Evolutionary conservation across 108 stramenopile genomes (phyloP).

Genomic region (Fragilariopsis cylindrus): DNA sequence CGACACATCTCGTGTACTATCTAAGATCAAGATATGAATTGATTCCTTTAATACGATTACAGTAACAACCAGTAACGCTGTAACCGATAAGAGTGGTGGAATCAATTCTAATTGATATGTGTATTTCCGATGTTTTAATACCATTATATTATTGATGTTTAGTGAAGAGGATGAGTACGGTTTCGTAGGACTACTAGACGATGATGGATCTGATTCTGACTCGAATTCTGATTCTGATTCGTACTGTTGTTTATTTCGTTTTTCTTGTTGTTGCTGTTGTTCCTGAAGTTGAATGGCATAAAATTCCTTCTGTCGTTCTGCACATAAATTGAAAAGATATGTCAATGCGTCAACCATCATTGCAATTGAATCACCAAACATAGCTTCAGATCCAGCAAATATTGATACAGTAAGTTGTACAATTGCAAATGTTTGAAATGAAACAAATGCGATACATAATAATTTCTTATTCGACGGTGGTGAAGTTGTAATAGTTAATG

Average conservation of each 20-base stretch:
- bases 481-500: background rate
- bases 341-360: slow-evolving; percentile 70
- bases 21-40: slow-evolving; percentile 28
- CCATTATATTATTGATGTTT: slow-evolving; percentile 28
- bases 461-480: slow-evolving; percentile 17
- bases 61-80: slow-evolving; percentile 62
- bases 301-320: slow-evolving; percentile 58
- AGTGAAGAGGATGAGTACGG: background rate
- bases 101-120: slow-evolving; percentile 66
- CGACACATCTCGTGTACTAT: slow-evolving; percentile 24
- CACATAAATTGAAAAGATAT: slow-evolving; percentile 66
- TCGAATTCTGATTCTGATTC: background rate
- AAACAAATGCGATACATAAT: slow-evolving; percentile 52
- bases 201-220: background rate
- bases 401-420: slow-evolving; percentile 50
- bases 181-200: background rate
- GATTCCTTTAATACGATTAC: slow-evolving; percentile 33
- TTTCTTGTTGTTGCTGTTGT: background rate
- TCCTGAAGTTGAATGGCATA: slow-evolving; percentile 10
- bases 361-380: slow-evolving; percentile 60
- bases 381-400: slow-evolving; percentile 57
- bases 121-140: slow-evolving; percentile 26
- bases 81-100: slow-evolving; percentile 69
- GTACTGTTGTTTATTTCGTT: background rate
- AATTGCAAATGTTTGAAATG: slow-evolving; percentile 59